Conservation (phyloP, 441 rosid genomes). For the Capsella rubella region DNA sequence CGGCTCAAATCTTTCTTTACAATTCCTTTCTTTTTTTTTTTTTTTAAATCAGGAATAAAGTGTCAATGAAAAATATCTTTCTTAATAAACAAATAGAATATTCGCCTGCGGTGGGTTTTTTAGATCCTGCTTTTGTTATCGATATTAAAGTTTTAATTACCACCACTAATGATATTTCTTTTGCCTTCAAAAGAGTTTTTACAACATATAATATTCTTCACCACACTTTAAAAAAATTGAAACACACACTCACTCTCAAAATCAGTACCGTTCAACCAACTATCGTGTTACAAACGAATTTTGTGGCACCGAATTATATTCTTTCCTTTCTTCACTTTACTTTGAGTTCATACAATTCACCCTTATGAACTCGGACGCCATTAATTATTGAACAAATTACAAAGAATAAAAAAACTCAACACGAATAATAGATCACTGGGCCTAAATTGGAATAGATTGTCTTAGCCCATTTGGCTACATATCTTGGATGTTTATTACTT, state of each 20-base stretch:
- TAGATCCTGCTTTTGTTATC: background rate
- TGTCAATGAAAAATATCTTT: conserved; percentile 15
- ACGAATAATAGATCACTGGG: no score
- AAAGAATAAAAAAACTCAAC: background rate
- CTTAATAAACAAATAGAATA: background rate
- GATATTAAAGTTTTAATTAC: background rate
- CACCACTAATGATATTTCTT: background rate
- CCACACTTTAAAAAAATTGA: background rate
- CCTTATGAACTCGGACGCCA: background rate
- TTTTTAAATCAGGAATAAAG: background rate
- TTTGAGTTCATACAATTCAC: background rate
- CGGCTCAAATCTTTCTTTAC: conserved; percentile 31
- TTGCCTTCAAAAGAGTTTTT: background rate
- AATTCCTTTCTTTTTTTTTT: background rate
- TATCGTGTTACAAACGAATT: background rate
- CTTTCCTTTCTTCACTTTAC: no score
- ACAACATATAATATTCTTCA: background rate
- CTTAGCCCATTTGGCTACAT: background rate
- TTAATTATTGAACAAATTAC: background rate
- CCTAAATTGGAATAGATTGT: background rate
- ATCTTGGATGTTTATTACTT: background rate
- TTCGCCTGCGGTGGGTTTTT: background rate
- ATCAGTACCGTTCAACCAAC: background rate
- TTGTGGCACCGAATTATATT: background rate
- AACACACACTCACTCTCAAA: no score